These are phyloP conservation scores for Blastobotrys illinoisensis DNA, from an alignment of 1,139 yeast species.

Conservation along the genomic window DNA sequence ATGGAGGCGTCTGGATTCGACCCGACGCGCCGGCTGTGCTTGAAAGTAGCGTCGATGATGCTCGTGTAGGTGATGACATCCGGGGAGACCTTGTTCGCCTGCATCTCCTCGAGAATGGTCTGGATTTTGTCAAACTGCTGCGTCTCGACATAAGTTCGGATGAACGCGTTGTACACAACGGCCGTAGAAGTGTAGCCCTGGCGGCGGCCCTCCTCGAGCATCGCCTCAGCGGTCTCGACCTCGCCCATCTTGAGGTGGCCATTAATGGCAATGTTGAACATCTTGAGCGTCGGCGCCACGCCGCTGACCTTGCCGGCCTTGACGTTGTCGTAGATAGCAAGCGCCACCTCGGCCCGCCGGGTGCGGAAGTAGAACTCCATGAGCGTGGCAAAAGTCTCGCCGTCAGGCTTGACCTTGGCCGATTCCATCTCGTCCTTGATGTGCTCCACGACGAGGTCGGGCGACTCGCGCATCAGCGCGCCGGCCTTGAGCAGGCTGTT, in stretches of 20 bases:
- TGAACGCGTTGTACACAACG: conserved; percentile 39
- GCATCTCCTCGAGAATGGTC: conserved; percentile 35
- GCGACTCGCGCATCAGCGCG: conserved; percentile 28
- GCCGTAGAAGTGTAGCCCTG: conserved; percentile 34
- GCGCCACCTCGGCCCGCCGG: conserved; percentile 31
- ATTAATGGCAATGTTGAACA: conserved; percentile 33
- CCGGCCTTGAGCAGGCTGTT: conserved; percentile 42
- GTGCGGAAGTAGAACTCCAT: conserved; percentile 34
- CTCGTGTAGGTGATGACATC: conserved; percentile 66
- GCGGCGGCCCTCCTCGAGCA: conserved; percentile 31
- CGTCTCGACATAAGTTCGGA: conserved; percentile 31
- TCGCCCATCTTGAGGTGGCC: conserved; percentile 28
- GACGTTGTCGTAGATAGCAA: conserved; percentile 27
- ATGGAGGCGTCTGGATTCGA: conserved; percentile 41
- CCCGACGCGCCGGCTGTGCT: conserved; percentile 42
- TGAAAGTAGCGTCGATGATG: conserved; percentile 52
- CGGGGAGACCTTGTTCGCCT: conserved; percentile 42
- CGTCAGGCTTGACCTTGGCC: conserved; percentile 37
- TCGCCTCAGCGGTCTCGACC: conserved; percentile 27
- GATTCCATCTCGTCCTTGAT: conserved; percentile 36
- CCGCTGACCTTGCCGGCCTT: conserved; percentile 17
- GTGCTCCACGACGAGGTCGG: conserved; percentile 34
- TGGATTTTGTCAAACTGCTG: conserved; percentile 35
- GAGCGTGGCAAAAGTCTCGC: conserved; percentile 35
- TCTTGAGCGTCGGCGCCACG: conserved; percentile 24